These are phyloP conservation scores for Artemisia argyi DNA, from an alignment of 129 eudicot genomes.

Conservation along the genomic window DNA sequence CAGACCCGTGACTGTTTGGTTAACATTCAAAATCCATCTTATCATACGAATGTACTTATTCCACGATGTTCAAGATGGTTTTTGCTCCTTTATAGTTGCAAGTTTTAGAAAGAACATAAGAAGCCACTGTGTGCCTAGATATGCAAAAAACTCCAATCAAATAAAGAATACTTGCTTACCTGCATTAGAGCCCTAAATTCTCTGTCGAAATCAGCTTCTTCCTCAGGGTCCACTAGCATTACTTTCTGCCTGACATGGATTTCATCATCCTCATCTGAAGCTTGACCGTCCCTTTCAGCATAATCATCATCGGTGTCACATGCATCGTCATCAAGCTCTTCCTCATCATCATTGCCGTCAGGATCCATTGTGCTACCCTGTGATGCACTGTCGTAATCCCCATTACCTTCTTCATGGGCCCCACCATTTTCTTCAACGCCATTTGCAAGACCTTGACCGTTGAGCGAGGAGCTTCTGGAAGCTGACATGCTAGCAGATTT, in stretches of 20 bases:
- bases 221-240: conserved; percentile 72
- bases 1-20: too few species aligned
- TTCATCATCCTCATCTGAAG: conserved; percentile 86
- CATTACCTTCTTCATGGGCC: conserved; percentile 45
- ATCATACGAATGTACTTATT: too few species aligned
- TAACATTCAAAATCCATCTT: too few species aligned
- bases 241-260: conserved; percentile 86
- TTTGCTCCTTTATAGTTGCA: too few species aligned
- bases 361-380: conserved; percentile 71
- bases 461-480: conserved; percentile 43
- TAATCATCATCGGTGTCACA: conserved; percentile 76
- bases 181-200: conserved; percentile 92
- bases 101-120: too few species aligned
- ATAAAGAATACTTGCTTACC: conserved; percentile 29
- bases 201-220: conserved; percentile 87
- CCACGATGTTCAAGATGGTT: too few species aligned
- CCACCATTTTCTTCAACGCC: conserved; percentile 80
- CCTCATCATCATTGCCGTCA: conserved; percentile 67
- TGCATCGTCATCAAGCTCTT: conserved; percentile 67
- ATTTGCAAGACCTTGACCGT: conserved; percentile 56
- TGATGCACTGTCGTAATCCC: conserved; percentile 75
- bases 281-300: conserved; percentile 57
- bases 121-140: too few species aligned
- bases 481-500: conserved; percentile 46
- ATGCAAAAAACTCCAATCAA: neutral